A percentile compares a stretch with the other conserved stretches of the same genome.
phyloP scores from a whole-genome alignment of 495 filamentous ascomycete genomes.

The Chaetomium tenue region DNA sequence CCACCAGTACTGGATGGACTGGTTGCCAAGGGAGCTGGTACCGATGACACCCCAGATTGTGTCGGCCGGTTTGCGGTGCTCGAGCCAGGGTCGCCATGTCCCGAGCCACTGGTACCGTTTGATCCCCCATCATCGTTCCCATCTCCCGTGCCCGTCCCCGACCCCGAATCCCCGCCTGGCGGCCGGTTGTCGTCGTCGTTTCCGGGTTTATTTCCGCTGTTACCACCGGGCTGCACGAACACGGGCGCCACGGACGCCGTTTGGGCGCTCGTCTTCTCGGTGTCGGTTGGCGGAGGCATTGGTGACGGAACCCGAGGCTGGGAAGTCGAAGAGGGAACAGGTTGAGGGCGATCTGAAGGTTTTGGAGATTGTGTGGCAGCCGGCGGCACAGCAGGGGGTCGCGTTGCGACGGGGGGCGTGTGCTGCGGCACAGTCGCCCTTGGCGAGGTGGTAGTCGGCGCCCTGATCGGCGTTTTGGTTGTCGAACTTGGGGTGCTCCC shows the following conservation, averaged over 20 bases:
- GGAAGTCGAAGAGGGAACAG: neutral
- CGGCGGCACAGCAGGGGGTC: neutral
- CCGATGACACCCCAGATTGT: neutral
- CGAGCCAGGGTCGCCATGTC: neutral
- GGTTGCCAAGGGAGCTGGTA: neutral
- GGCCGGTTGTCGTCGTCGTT: neutral
- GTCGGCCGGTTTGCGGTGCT: neutral
- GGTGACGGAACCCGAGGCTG: neutral
- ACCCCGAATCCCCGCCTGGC: neutral
- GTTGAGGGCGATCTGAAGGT: neutral
- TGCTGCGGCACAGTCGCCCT: neutral
- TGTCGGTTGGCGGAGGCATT: neutral
- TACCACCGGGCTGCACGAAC: neutral
- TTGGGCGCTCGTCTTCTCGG: neutral
- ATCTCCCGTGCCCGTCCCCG: neutral
- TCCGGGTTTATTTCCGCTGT: neutral
- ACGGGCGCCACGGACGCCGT: neutral
- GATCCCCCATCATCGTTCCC: neutral
- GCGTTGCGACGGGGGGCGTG: neutral
- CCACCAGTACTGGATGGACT: neutral
- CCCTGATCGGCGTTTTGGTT: neutral
- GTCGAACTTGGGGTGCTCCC: neutral
- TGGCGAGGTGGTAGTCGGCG: neutral
- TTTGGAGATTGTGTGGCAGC: conserved; percentile 2
- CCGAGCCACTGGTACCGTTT: neutral